These are phyloP conservation scores for Rhodotorula sp. DNA, from an alignment of 1,284 basidiomycete species.

Conservation along the genomic window DNA sequence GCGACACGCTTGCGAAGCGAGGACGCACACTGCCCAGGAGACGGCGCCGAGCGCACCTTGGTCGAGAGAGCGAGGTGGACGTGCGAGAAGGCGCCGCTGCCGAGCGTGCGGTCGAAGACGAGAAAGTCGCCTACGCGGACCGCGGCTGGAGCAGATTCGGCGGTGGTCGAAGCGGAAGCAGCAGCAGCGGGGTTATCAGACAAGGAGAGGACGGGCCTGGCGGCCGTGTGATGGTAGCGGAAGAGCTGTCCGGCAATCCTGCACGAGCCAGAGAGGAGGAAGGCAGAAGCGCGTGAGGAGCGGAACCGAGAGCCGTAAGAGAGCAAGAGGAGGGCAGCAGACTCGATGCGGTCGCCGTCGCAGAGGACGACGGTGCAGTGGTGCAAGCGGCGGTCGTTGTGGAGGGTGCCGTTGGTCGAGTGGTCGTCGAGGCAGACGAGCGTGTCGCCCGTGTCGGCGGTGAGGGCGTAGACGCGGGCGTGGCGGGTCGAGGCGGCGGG, in stretches of 20 bases:
- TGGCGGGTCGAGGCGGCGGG: slow-evolving; percentile 9
- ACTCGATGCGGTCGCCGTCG: slow-evolving; percentile 67
- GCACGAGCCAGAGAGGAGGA: background rate
- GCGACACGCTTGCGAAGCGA: slow-evolving; percentile 59
- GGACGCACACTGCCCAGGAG: slow-evolving; percentile 50
- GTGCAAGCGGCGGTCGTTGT: slow-evolving; percentile 68
- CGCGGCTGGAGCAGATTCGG: background rate
- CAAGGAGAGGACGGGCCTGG: no score
- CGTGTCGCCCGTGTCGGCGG: slow-evolving; percentile 21
- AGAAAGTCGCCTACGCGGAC: slow-evolving; percentile 53
- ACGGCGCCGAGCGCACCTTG: background rate
- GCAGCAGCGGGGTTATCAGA: background rate
- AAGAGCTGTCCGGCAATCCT: slow-evolving; percentile 50
- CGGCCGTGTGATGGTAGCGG: slow-evolving; percentile 44
- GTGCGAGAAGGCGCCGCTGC: slow-evolving; percentile 62
- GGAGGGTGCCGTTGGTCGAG: slow-evolving; percentile 71
- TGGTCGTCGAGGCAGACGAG: slow-evolving; percentile 59
- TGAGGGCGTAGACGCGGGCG: slow-evolving; percentile 7
- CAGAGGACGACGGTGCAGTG: slow-evolving; percentile 62
- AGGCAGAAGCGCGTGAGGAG: background rate
- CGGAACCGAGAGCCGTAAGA: no score
- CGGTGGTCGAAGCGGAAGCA: background rate
- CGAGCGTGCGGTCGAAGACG: slow-evolving; percentile 17
- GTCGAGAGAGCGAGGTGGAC: slow-evolving; percentile 24
- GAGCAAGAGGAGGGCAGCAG: background rate